A percentile compares a stretch with the other conserved stretches of the same genome.
Conservation (phyloP, 2,329 filamentous ascomycete species). For the Elsinoe perseae region DNA sequence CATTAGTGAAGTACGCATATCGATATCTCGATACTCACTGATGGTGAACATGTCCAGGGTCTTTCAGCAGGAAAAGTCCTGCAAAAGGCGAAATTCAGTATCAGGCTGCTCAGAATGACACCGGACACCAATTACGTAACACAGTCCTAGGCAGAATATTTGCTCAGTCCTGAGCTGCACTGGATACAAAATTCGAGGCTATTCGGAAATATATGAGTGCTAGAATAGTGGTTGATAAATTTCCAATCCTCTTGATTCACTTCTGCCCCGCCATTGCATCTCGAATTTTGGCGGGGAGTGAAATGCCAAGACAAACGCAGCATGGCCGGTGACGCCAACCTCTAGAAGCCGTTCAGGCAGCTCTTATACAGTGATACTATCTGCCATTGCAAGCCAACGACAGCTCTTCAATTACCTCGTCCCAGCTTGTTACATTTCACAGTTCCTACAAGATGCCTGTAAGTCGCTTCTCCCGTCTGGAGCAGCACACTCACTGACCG, state of each 20-base stretch:
- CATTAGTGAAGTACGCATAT: background rate
- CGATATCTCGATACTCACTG: constrained; percentile 17
- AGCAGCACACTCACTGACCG: too few relatives aligned
- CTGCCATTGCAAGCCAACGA: background rate
- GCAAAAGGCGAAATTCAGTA: background rate
- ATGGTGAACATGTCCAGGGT: constrained; percentile 22
- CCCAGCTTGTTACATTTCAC: background rate
- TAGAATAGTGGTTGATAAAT: background rate
- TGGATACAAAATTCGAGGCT: background rate
- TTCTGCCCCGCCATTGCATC: constrained; percentile 6
- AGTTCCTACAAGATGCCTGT: constrained; percentile 9
- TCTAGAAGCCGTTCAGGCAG: background rate
- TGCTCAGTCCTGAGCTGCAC: background rate
- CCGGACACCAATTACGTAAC: background rate
- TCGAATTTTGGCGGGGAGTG: constrained; percentile 1
- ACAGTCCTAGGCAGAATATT: background rate
- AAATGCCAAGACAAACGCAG: background rate
- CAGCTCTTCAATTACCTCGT: background rate
- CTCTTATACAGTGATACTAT: background rate
- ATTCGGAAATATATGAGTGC: background rate
- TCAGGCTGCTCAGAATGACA: background rate
- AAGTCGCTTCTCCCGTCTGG: background rate
- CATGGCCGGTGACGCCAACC: background rate
- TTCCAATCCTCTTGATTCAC: background rate
- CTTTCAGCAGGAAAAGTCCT: background rate